Conservation (phyloP, 202 grass and related monocot species). For the Musa balbisiana region DNA sequence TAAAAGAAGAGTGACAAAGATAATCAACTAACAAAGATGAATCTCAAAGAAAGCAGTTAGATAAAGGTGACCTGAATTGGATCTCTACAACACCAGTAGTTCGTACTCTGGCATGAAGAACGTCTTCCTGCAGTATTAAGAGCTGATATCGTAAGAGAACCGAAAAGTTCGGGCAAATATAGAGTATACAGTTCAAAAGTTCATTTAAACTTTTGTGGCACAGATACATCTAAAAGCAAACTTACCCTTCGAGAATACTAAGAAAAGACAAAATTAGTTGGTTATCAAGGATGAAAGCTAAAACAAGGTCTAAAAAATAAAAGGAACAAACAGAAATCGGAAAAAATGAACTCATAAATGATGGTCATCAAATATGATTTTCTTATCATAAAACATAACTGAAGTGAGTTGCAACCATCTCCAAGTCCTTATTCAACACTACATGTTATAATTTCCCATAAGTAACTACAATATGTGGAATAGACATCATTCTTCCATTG, state of each 20-base stretch:
- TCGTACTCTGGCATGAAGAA: slow-evolving; percentile 88
- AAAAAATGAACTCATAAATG: not conserved
- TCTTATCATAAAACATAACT: not conserved
- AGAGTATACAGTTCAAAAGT: too few relatives aligned
- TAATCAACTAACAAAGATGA: not conserved
- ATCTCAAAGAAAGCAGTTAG: not conserved
- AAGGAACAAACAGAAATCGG: not conserved
- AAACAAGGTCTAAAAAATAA: not conserved
- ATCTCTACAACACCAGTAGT: slow-evolving; percentile 91
- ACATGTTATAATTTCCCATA: not conserved
- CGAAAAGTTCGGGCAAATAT: not conserved
- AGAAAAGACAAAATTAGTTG: not conserved
- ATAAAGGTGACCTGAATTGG: slow-evolving; percentile 65
- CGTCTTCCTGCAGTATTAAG: slow-evolving; percentile 56
- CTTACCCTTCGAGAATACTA: not conserved
- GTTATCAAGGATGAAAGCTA: too few relatives aligned
- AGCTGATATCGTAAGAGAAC: slow-evolving; percentile 7
- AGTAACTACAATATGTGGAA: not conserved
- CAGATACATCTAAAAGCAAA: not conserved
- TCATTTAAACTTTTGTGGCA: too few relatives aligned
- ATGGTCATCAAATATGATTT: not conserved
- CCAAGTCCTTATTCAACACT: not conserved
- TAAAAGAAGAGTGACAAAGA: not conserved
- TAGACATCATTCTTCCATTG: not conserved
- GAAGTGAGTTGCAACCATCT: not conserved